Conservation (phyloP, 2,329 filamentous ascomycete genomes). For the Ceratocystis smalleyi region DNA sequence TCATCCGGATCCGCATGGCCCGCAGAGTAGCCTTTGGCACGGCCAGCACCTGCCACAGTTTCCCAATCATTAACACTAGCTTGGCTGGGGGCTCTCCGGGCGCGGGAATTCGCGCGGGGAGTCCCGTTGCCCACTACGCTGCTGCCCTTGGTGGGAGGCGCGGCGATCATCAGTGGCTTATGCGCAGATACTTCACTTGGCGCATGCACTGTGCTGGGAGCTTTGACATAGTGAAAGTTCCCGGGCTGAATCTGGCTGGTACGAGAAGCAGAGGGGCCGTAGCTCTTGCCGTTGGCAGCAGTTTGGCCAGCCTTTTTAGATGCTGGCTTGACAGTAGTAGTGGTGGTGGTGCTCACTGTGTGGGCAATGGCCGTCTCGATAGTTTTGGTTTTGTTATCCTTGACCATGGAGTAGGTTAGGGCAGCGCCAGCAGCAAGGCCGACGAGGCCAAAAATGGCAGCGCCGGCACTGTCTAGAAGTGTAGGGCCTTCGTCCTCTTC, state of each 20-base stretch:
- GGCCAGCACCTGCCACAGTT: neutral
- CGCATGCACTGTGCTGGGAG: constrained; percentile 9
- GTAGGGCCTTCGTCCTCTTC: constrained; percentile 12
- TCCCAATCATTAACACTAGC: neutral
- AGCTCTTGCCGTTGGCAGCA: constrained; percentile 4
- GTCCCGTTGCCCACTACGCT: neutral
- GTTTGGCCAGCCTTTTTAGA: neutral
- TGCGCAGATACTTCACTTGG: constrained; percentile 7
- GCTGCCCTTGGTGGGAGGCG: neutral
- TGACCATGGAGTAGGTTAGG: constrained; percentile 15
- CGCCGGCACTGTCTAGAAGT: constrained; percentile 10
- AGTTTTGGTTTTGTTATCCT: constrained; percentile 12
- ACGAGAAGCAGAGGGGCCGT: constrained; percentile 11
- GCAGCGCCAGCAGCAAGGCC: constrained; percentile 17
- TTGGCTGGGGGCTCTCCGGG: neutral
- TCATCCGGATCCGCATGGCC: neutral
- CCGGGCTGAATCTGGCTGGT: neutral
- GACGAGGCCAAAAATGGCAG: constrained; percentile 16
- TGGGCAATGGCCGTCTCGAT: neutral
- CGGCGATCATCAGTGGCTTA: neutral
- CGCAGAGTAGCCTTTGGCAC: neutral
- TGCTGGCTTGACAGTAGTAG: neutral
- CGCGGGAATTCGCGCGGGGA: neutral
- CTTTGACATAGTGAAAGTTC: constrained; percentile 5
- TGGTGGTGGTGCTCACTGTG: neutral